A percentile compares a stretch with the other conserved stretches of the same genome.
Evolutionary conservation across 2,329 filamentous ascomycete species (phyloP).

Genomic region (Paecilomyces formosus): DNA sequence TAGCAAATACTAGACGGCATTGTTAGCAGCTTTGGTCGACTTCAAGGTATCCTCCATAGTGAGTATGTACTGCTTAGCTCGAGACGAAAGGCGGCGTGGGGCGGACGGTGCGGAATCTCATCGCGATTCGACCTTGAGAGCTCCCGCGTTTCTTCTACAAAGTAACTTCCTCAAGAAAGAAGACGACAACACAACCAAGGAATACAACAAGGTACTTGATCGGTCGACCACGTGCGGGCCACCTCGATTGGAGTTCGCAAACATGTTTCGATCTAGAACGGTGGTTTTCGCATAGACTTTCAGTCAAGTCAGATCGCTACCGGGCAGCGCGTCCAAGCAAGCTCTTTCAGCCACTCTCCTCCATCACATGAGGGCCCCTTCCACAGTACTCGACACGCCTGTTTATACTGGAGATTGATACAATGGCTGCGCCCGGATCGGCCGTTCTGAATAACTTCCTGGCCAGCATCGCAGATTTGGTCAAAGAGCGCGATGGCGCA

Average conservation of each 20-base stretch:
- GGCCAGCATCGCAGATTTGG: slow-evolving; percentile 52
- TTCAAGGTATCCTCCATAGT: no score
- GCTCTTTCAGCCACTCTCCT: neutral
- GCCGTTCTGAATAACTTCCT: slow-evolving; percentile 62
- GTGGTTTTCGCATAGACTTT: neutral
- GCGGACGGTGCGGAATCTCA: neutral
- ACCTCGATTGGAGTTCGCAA: neutral
- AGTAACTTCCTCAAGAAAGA: no score
- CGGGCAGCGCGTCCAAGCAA: neutral
- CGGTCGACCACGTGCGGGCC: neutral
- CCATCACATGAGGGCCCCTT: neutral
- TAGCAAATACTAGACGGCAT: neutral
- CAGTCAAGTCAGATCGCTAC: neutral
- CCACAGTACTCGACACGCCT: neutral
- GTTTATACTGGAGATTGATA: neutral
- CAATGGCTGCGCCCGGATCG: neutral
- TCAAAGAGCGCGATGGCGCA: slow-evolving; percentile 57
- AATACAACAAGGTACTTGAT: neutral
- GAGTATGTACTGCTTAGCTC: no score
- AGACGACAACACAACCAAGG: neutral
- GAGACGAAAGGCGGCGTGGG: neutral
- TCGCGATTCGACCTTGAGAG: neutral
- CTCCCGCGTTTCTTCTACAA: neutral
- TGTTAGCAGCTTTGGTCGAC: neutral
- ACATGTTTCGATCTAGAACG: neutral